Conservation (phyloP, 495 filamentous ascomycete genomes). For the Peziza echinospora region DNA sequence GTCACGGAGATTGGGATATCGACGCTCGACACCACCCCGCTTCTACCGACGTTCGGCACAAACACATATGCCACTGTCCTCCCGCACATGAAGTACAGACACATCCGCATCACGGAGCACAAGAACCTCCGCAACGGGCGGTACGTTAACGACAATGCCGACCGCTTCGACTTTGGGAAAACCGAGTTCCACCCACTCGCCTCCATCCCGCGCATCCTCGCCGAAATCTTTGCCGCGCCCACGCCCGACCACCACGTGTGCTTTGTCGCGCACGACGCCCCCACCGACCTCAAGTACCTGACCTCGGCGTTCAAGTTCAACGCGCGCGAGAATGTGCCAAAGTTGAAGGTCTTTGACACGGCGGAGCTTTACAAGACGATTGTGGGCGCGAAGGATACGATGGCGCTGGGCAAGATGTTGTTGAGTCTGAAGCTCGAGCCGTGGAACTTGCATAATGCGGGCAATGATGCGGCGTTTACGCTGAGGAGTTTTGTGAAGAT, state of each 20-base stretch:
- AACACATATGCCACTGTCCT: slow-evolving; percentile 33
- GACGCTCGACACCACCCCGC: slow-evolving; percentile 45
- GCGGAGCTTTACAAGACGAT: slow-evolving; percentile 40
- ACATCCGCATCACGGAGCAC: slow-evolving; percentile 58
- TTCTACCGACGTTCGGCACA: slow-evolving; percentile 20
- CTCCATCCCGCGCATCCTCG: slow-evolving; percentile 22
- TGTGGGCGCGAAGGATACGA: slow-evolving; percentile 26
- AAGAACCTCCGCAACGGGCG: slow-evolving; percentile 36
- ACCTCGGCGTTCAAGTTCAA: slow-evolving; percentile 37
- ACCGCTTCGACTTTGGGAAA: slow-evolving; percentile 52
- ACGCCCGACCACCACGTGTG: slow-evolving; percentile 36
- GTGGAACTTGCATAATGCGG: slow-evolving; percentile 63
- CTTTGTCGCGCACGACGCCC: slow-evolving; percentile 57
- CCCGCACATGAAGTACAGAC: slow-evolving; percentile 38
- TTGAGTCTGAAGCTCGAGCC: slow-evolving; percentile 36
- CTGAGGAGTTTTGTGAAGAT: slow-evolving; percentile 53
- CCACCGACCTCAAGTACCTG: slow-evolving; percentile 45
- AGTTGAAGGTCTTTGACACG: slow-evolving; percentile 51
- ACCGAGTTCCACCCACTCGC: slow-evolving; percentile 26
- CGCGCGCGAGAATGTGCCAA: slow-evolving; percentile 23
- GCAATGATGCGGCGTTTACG: slow-evolving; percentile 86
- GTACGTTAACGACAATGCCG: slow-evolving; percentile 47
- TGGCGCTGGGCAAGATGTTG: slow-evolving; percentile 39
- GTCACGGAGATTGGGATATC: slow-evolving; percentile 79
- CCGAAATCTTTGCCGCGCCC: slow-evolving; percentile 11